phyloP scores from a whole-genome alignment of 179 eudicot genomes.

The Patellifolia procumbens region DNA sequence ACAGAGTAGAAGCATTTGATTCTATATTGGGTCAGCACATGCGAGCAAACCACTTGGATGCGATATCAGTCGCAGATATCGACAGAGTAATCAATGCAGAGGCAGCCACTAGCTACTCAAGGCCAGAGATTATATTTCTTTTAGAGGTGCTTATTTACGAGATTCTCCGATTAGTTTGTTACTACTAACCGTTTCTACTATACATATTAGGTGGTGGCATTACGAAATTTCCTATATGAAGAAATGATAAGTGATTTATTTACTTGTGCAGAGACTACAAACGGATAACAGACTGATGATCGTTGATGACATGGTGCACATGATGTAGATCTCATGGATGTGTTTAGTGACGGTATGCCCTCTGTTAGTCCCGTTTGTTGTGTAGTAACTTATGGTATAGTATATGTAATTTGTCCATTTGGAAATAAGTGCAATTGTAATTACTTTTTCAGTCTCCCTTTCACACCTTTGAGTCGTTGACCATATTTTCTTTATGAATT shows the following conservation, averaged over 20 bases:
- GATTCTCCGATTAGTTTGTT: neutral
- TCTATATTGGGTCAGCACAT: conserved; percentile 72
- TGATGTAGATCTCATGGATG: conserved; percentile 37
- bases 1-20: conserved; percentile 75
- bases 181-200: neutral
- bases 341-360: conserved; percentile 17
- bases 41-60: conserved; percentile 74
- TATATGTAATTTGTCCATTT: too few species aligned
- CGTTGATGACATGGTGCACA: conserved; percentile 44
- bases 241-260: neutral
- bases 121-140: conserved; percentile 58
- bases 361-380: neutral
- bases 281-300: conserved; percentile 51
- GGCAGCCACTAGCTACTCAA: conserved; percentile 60
- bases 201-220: neutral
- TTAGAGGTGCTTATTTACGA: conserved; percentile 59
- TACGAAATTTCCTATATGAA: conserved; percentile 4
- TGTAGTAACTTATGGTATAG: neutral
- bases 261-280: conserved; percentile 37
- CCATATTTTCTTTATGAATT: too few species aligned
- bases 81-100: conserved; percentile 65
- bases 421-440: too few species aligned
- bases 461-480: too few species aligned
- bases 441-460: too few species aligned
- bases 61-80: conserved; percentile 67